phyloP scores from a whole-genome alignment of 208 protist genomes.

The Herpetomonas tarakana region DNA sequence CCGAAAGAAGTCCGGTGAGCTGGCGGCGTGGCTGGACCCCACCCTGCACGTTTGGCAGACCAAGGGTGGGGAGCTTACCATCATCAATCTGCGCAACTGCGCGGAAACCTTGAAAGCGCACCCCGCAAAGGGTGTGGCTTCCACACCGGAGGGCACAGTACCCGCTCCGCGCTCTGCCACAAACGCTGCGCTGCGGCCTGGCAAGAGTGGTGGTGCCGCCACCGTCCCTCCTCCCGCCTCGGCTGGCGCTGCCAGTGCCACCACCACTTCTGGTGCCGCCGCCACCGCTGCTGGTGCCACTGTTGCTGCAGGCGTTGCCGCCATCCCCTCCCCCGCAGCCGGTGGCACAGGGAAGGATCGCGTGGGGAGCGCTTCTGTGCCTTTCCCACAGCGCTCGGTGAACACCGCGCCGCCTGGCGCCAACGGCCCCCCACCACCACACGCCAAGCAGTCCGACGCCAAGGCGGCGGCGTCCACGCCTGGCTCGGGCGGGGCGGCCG shows the following conservation, averaged over 20 bases:
- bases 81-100: constrained; percentile 66
- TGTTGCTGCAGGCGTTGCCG: too few species aligned
- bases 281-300: too few species aligned
- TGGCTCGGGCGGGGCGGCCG: too few species aligned
- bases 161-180: constrained; percentile 6
- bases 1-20: constrained; percentile 25
- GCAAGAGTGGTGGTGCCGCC: too few species aligned
- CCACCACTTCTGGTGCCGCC: background rate
- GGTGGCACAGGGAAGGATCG: too few species aligned
- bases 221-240: background rate
- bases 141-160: background rate
- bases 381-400: too few species aligned
- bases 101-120: constrained; percentile 27
- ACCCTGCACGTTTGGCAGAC: constrained; percentile 64
- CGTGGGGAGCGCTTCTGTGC: too few species aligned
- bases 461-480: too few species aligned
- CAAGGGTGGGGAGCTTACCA: constrained; percentile 51
- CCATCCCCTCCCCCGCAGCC: too few species aligned
- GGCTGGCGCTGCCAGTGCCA: background rate
- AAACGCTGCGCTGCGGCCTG: too few species aligned
- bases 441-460: constrained; percentile 17
- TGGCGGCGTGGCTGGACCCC: constrained; percentile 35
- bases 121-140: background rate
- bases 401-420: constrained; percentile 6
- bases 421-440: constrained; percentile 13